Conservation (phyloP, 306 rosid species). For the Sicyos baderoa region DNA sequence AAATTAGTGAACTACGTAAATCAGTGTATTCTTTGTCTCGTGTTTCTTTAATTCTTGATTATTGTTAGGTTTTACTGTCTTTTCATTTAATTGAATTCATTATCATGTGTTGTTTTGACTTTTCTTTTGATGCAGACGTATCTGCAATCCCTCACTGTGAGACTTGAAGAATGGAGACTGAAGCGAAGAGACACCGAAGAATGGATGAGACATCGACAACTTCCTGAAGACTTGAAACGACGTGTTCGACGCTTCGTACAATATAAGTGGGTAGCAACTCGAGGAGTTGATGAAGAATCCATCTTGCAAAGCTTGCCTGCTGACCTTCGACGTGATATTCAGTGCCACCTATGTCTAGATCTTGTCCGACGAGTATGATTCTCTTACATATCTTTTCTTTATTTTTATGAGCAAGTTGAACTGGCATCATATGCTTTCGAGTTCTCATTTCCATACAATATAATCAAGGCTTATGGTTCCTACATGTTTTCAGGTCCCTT, state of each 20-base stretch:
- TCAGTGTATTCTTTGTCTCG: no score
- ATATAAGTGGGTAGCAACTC: constrained; percentile 86
- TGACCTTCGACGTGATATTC: constrained; percentile 83
- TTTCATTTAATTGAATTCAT: no score
- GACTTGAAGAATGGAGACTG: constrained; percentile 92
- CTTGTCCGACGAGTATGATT: constrained; percentile 72
- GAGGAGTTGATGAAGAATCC: constrained; percentile 84
- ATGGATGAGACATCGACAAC: constrained; percentile 95
- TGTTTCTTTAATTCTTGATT: no score
- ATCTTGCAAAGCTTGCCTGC: constrained; percentile 62
- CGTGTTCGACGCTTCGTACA: constrained; percentile 71
- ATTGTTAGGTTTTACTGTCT: no score
- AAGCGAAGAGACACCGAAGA: constrained; percentile 81
- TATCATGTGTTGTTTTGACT: no score
- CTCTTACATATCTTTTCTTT: neutral
- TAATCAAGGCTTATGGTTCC: neutral
- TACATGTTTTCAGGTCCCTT: constrained; percentile 48
- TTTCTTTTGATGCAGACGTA: constrained; percentile 39
- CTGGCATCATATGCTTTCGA: neutral
- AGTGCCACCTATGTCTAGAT: constrained; percentile 89
- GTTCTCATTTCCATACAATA: no score
- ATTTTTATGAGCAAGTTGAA: neutral
- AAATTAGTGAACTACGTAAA: no score
- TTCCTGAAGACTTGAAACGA: constrained; percentile 59
- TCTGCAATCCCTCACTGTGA: constrained; percentile 73